Conservation (phyloP, 768 basidiomycete species). For the Dacryopinax primogenitus region DNA sequence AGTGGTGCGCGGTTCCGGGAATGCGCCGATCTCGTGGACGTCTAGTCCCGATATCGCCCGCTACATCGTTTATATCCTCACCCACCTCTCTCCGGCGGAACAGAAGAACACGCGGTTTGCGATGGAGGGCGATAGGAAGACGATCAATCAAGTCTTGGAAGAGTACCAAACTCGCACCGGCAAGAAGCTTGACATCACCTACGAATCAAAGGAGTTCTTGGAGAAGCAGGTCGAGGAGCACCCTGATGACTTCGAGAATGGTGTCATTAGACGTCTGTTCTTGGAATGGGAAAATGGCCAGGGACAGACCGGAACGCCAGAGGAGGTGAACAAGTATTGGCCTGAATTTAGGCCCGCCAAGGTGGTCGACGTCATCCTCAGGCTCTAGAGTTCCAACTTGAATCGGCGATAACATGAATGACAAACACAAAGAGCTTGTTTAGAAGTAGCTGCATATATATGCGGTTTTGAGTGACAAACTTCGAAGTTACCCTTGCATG, state of each 20-base stretch:
- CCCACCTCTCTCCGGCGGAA: slow-evolving; percentile 10
- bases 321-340: slow-evolving; percentile 10
- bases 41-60: slow-evolving; percentile 16
- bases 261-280: background rate
- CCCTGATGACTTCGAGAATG: slow-evolving; percentile 10
- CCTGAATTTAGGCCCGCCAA: slow-evolving; percentile 19
- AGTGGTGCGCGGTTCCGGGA: slow-evolving; percentile 15
- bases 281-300: background rate
- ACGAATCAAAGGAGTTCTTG: slow-evolving; percentile 13
- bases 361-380: slow-evolving; percentile 11
- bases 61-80: slow-evolving; percentile 18
- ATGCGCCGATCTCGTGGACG: slow-evolving; percentile 16
- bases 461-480: too few species aligned
- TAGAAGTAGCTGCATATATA: too few species aligned
- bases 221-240: slow-evolving; percentile 13
- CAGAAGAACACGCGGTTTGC: background rate
- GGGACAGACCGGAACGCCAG: background rate
- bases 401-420: too few species aligned
- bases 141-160: slow-evolving; percentile 18
- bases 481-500: too few species aligned
- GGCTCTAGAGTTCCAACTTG: too few species aligned
- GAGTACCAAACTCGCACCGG: slow-evolving; percentile 17
- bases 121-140: background rate
- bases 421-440: too few species aligned
- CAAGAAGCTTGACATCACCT: slow-evolving; percentile 16